Evolutionary conservation across 257 asterid genomes (phyloP).

Genomic region (Przewalskia tangutica): DNA sequence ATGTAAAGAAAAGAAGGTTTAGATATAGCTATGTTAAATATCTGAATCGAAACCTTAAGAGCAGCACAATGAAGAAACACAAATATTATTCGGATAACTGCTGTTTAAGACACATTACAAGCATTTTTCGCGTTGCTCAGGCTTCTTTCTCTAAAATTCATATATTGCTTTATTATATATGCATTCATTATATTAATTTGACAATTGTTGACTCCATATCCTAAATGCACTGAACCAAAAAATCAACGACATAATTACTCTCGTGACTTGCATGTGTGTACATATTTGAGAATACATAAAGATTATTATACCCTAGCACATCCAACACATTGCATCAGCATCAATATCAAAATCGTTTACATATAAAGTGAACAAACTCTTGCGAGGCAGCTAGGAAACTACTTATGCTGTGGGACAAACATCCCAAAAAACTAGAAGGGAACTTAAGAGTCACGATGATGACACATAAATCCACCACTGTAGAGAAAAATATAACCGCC

Average conservation of each 20-base stretch:
- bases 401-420: neutral
- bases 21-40: neutral
- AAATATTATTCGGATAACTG: neutral
- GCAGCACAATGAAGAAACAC: neutral
- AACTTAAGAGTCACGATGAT: neutral
- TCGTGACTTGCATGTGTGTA: neutral
- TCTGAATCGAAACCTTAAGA: neutral
- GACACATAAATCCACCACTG: neutral
- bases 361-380: neutral
- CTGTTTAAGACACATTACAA: neutral
- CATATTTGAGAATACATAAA: neutral
- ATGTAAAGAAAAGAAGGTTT: neutral
- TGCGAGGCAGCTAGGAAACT: neutral
- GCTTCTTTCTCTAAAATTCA: neutral
- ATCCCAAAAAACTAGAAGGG: neutral
- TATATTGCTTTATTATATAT: neutral
- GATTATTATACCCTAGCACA: neutral
- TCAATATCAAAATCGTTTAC: neutral
- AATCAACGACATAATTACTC: neutral
- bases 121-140: neutral
- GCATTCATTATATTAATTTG: neutral
- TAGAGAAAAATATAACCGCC: neutral
- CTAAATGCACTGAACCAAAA: neutral
- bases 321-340: neutral
- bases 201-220: neutral